Conservation (phyloP, 257 asterid genomes). For the Solanum dulcamara region DNA sequence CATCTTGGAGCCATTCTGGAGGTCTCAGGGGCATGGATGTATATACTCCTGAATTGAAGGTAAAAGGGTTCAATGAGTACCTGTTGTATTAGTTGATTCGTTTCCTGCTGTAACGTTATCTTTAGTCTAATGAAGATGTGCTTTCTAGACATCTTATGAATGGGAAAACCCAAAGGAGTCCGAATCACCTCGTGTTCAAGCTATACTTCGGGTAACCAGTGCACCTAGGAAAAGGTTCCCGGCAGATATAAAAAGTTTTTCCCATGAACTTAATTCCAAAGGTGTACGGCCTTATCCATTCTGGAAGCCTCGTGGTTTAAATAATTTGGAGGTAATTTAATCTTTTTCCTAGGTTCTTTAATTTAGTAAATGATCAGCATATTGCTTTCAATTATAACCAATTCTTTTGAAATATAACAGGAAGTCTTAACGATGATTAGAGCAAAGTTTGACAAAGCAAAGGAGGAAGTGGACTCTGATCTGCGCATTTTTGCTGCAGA, state of each 20-base stretch:
- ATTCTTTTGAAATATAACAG: conserved; percentile 27
- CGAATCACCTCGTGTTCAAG: conserved; percentile 96
- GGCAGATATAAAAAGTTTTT: conserved; percentile 91
- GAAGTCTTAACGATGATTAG: conserved; percentile 89
- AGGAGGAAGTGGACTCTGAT: conserved; percentile 97
- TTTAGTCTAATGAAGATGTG: not conserved
- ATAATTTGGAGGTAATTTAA: conserved; percentile 77
- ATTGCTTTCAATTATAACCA: conserved; percentile 9
- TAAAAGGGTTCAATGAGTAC: conserved; percentile 2
- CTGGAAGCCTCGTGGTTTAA: conserved; percentile 90
- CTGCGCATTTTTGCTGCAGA: conserved; percentile 95
- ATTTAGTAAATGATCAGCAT: conserved; percentile 2
- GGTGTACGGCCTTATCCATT: conserved; percentile 98
- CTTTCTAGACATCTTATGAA: conserved; percentile 61
- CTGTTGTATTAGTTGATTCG: not conserved
- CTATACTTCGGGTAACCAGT: conserved; percentile 94
- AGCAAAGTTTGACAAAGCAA: conserved; percentile 89
- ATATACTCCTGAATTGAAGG: conserved; percentile 34
- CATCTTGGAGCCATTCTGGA: conserved; percentile 33
- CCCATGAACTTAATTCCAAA: conserved; percentile 94
- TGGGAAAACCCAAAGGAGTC: conserved; percentile 97
- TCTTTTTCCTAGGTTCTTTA: conserved; percentile 1
- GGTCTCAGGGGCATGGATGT: conserved; percentile 17
- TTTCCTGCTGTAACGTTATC: not conserved
- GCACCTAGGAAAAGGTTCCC: conserved; percentile 98